Evolutionary conservation across 2,329 filamentous ascomycete genomes (phyloP), one percentile per base, ranked within the genome.

Genomic region (Phyllosticta citriasiana): DNA sequence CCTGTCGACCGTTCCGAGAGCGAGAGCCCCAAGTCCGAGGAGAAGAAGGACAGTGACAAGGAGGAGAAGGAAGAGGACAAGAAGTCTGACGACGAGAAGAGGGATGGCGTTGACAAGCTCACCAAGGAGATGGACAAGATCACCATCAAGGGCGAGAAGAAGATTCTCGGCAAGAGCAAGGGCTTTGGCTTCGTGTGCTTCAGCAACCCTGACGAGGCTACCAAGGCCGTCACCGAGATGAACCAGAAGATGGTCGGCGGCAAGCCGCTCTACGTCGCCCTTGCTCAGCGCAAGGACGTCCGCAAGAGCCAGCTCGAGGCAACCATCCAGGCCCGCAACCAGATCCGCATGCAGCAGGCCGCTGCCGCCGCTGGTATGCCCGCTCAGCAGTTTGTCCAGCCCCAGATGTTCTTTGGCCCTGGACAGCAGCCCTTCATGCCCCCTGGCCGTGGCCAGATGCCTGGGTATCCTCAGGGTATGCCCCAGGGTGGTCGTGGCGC

Each of bases 181-280:
- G 94, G 94, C 76, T 99, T 99, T 76, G 94, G 94, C 71, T 99
- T 99, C 77, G 94, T 99, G 73, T 99, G 94, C 88, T 99, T 99
- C 83, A 94, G 89, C 84, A 97, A 96, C 83, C 92, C 94, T 64
- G 94, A 99, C 71, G 94, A 99, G 77, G 94, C 94, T 67, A 97
- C 93, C 80, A 97, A 97, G 86, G 94, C 94, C 66, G 93, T 99
- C 66, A 91, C 92, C 64, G 94, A 99, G 79, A 97, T 97, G 91
- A 99, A 99, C 83, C 93, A 97, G 83, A 91, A 94, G 78, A 99
- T 99, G 94, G 83, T 97, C 68, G 88, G 92, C 76, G 85, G 84
- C 80, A 99, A 99, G 86, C 94, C 94, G 62, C 84, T 99, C 64
- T 99, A 99, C 74, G 94, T 99, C 71, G 94, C 94, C 70, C 85